Conservation (phyloP, 495 filamentous ascomycete genomes). For the Poronia punctata region DNA sequence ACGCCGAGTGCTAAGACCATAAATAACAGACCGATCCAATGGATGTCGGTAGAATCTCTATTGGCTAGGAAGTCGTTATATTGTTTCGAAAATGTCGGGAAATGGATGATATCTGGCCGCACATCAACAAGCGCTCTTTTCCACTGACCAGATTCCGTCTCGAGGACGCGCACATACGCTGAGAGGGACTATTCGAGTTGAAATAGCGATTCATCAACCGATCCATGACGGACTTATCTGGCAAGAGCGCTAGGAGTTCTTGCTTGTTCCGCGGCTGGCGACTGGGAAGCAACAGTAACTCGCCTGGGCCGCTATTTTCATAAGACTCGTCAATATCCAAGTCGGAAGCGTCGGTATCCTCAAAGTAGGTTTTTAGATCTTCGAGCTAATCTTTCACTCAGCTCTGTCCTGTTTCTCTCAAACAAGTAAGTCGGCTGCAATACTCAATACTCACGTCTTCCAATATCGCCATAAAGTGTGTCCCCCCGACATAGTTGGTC, state of each 20-base stretch:
- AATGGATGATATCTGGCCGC: slow-evolving; percentile 34
- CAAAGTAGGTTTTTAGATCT: slow-evolving; percentile 39
- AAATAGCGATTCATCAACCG: slow-evolving; percentile 43
- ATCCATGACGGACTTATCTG: slow-evolving; percentile 32
- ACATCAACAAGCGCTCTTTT: slow-evolving; percentile 5
- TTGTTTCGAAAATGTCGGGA: slow-evolving; percentile 39
- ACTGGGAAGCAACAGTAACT: slow-evolving; percentile 25
- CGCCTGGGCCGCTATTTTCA: slow-evolving; percentile 21
- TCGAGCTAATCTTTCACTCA: slow-evolving; percentile 29
- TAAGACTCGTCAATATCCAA: slow-evolving; percentile 20
- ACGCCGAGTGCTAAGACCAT: slow-evolving; percentile 34
- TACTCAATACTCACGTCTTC: slow-evolving; percentile 34
- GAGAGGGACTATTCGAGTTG: slow-evolving; percentile 38
- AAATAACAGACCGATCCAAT: slow-evolving; percentile 42
- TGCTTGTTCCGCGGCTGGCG: slow-evolving; percentile 22
- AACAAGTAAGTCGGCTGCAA: not conserved
- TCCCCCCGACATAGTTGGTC: slow-evolving; percentile 43
- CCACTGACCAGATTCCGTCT: not conserved
- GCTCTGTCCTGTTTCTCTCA: not conserved
- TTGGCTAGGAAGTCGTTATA: slow-evolving; percentile 44
- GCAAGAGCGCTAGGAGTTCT: slow-evolving; percentile 34
- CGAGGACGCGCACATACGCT: slow-evolving; percentile 22
- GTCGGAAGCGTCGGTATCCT: slow-evolving; percentile 28
- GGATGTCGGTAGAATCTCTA: slow-evolving; percentile 25
- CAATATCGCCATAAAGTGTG: slow-evolving; percentile 52